phyloP scores from a whole-genome alignment of 2,329 filamentous ascomycete genomes.

The Ilyonectria sp. region DNA sequence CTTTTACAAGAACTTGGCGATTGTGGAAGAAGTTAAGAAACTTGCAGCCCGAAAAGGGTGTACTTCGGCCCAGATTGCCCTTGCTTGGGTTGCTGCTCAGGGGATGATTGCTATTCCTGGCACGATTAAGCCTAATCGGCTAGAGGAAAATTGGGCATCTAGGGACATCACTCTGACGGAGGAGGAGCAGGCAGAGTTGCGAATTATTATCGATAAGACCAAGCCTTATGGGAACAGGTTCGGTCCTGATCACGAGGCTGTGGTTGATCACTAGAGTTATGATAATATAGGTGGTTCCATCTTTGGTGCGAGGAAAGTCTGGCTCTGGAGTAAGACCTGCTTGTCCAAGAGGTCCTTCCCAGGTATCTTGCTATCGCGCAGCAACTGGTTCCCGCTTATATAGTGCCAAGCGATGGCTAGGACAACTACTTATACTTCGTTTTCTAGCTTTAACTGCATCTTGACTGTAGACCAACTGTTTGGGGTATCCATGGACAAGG shows the following conservation, averaged over 20 bases:
- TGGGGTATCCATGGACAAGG: not conserved
- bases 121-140: conserved; percentile 56
- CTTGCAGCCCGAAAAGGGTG: conserved; percentile 51
- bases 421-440: not conserved
- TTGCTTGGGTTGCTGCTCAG: conserved; percentile 58
- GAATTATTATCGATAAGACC: conserved; percentile 52
- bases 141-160: conserved; percentile 59
- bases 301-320: not conserved
- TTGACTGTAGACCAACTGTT: not conserved
- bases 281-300: not conserved
- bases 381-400: not conserved
- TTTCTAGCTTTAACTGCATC: not conserved
- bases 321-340: not conserved
- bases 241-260: not conserved
- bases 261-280: not conserved
- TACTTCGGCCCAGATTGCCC: conserved; percentile 54
- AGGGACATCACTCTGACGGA: conserved; percentile 54
- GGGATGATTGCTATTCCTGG: conserved; percentile 63
- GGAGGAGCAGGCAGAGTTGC: conserved; percentile 57
- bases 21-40: conserved; percentile 59
- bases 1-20: conserved; percentile 60
- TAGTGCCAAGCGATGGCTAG: not conserved
- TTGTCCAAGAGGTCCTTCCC: not conserved
- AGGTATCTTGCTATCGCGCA: not conserved
- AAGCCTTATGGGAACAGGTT: not conserved